Evolutionary conservation across 176 grass and related monocot genomes (phyloP), one percentile per base, ranked within the genome.

Genomic region (Lolium rigidum): DNA sequence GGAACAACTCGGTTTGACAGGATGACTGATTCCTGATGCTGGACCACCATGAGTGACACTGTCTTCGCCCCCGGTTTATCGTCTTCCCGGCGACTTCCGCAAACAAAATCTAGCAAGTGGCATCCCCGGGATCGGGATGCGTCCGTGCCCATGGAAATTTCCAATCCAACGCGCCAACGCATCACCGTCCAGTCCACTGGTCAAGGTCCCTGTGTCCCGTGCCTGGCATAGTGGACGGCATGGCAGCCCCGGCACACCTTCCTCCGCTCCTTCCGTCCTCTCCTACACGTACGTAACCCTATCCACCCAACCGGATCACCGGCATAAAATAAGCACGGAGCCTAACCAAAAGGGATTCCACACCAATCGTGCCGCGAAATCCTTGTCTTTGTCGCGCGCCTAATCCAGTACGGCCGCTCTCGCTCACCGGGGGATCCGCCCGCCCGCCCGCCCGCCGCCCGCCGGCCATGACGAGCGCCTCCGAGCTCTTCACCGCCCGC

Each of bases 391-490:
- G 15, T 35, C 2, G 8, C 28, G 54, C 8, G 70, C 51, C 61
- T 60, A 46, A 82, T 85, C 82, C 43, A 15, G 60, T 35, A n/a
- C 68, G 13, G 64, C 6, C 46, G 12, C 56, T 11, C 14, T 0
- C 47, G 37, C 15, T 0, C 49, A 16, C 55, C 20, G 55, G 20
- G 41, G 78, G 60, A 54, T 57, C 78, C 43, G 43, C 4, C n/a
- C n/a, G n/a, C n/a, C n/a, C n/a, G n/a, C n/a, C n/a, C n/a, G n/a
- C n/a, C n/a, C n/a, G n/a, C n/a, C n/a, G n/a, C n/a, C 26, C 26
- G 7, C 2, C 59, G 24, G 63, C 25, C 82, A 99, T 99, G 97
- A 95, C 92, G 78, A 99, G 97, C 90, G 97, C 94, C 61, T 92
- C 97, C 16, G 97, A 91, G 86, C 84, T 99, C n/a, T 95, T 96